These are phyloP conservation scores for Rosa chinensis DNA, from an alignment of 306 rosid species.

Conservation along the genomic window DNA sequence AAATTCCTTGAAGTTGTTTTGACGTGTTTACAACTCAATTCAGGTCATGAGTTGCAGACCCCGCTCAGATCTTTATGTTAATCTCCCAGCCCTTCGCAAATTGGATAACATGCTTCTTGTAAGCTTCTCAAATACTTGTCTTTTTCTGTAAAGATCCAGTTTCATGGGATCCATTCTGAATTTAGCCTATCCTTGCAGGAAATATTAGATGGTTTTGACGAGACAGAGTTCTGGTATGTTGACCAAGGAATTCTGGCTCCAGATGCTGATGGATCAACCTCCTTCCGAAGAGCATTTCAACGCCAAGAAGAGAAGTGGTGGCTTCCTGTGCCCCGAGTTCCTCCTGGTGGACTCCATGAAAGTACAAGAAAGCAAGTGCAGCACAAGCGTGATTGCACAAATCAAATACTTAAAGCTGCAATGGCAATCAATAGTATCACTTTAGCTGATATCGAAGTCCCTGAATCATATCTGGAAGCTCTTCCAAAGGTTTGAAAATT, in stretches of 20 bases:
- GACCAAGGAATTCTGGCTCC: constrained; percentile 83
- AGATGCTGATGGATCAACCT: constrained; percentile 65
- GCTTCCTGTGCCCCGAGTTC: constrained; percentile 94
- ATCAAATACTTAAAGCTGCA: constrained; percentile 85
- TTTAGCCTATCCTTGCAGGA: constrained; percentile 50
- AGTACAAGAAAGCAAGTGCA: constrained; percentile 71
- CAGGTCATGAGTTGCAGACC: constrained; percentile 96
- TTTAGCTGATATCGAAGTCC: constrained; percentile 83
- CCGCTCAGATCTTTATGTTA: constrained; percentile 84
- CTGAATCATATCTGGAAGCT: constrained; percentile 78
- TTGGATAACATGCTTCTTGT: constrained; percentile 97
- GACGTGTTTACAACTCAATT: constrained; percentile 13
- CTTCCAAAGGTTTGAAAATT: constrained; percentile 71
- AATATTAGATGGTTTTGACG: constrained; percentile 66
- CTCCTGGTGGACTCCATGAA: constrained; percentile 78
- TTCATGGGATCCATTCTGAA: constrained; percentile 29
- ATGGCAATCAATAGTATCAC: constrained; percentile 82
- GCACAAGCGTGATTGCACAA: constrained; percentile 86
- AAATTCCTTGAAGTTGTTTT: background rate
- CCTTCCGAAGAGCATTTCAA: constrained; percentile 68
- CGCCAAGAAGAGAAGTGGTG: constrained; percentile 97
- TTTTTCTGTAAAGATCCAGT: constrained; percentile 8
- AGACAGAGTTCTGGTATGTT: constrained; percentile 89
- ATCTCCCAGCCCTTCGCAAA: constrained; percentile 91
- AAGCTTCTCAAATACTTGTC: constrained; percentile 38